These are phyloP conservation scores for Fusarium fujikuroi DNA, from an alignment of 2,329 filamentous ascomycete genomes.

Conservation along the genomic window DNA sequence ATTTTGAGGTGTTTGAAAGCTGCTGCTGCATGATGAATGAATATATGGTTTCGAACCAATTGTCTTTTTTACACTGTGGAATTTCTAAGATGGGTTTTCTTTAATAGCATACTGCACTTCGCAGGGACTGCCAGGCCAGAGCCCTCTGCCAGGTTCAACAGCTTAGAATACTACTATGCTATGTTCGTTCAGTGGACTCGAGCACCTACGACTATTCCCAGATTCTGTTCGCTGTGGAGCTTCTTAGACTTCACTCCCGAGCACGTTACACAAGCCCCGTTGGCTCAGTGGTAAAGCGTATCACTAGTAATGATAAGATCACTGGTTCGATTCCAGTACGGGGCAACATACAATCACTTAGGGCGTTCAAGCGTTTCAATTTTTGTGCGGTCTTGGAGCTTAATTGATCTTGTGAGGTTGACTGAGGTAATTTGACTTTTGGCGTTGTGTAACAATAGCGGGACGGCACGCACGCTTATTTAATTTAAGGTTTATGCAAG, in stretches of 20 bases:
- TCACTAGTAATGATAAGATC: slow-evolving; percentile 41
- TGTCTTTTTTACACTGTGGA: not conserved
- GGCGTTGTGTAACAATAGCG: not conserved
- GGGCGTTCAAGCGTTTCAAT: not conserved
- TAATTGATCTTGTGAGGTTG: too few relatives aligned
- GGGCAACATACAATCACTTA: not conserved
- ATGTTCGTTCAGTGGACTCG: not conserved
- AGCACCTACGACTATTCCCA: not conserved
- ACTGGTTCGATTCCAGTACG: slow-evolving; percentile 34
- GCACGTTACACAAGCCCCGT: not conserved
- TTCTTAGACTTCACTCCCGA: not conserved
- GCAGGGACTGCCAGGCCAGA: not conserved
- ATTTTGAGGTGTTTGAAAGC: not conserved
- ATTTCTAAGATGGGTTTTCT: not conserved
- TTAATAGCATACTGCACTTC: not conserved
- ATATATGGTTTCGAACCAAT: not conserved
- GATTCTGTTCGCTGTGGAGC: fast-evolving
- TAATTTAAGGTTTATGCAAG: slow-evolving; percentile 10
- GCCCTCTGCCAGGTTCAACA: too few relatives aligned
- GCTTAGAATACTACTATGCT: not conserved
- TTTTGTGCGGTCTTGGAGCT: not conserved
- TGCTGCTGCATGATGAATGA: not conserved
- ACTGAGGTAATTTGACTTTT: not conserved
- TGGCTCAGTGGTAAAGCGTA: slow-evolving; percentile 38
- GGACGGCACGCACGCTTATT: slow-evolving; percentile 10